phyloP scores from a whole-genome alignment of 1,284 basidiomycete species.

The Phellopilus nigrolimitatus region DNA sequence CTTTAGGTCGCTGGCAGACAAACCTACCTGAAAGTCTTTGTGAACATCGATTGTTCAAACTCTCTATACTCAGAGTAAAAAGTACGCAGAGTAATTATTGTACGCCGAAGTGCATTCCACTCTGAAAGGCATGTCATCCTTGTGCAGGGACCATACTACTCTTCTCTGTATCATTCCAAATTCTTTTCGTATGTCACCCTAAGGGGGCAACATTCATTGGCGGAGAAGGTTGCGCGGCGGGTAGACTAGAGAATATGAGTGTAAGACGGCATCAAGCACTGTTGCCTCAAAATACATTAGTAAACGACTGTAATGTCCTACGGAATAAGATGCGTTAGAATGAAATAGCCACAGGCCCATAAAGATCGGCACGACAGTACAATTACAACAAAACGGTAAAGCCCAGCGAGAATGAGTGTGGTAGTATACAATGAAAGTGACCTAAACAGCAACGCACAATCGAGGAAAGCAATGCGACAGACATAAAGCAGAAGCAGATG shows the following conservation, averaged over 20 bases:
- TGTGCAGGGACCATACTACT: conserved; percentile 18
- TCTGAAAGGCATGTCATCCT: conserved; percentile 18
- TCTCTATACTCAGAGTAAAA: too few relatives aligned
- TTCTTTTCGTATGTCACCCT: conserved; percentile 15
- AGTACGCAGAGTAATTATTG: conserved; percentile 12
- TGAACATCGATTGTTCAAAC: too few relatives aligned
- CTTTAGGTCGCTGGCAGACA: too few relatives aligned
- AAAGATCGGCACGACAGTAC: too few relatives aligned
- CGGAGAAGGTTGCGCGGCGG: neutral
- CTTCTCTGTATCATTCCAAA: conserved; percentile 18
- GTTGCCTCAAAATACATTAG: too few relatives aligned
- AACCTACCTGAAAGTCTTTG: too few relatives aligned
- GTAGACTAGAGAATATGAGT: too few relatives aligned
- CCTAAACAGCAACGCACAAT: neutral
- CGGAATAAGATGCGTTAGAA: too few relatives aligned
- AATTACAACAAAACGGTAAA: conserved; percentile 4
- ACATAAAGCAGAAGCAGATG: neutral
- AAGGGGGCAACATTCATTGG: conserved; percentile 9
- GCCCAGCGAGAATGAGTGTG: neutral
- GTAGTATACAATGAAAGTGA: conserved; percentile 1
- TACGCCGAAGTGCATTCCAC: conserved; percentile 18
- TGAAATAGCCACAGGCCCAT: too few relatives aligned
- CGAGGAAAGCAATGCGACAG: conserved; percentile 3
- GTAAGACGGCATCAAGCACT: too few relatives aligned
- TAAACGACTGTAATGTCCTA: too few relatives aligned